Conservation (phyloP, 495 filamentous ascomycete species). For the Daldinia bambusicola region DNA sequence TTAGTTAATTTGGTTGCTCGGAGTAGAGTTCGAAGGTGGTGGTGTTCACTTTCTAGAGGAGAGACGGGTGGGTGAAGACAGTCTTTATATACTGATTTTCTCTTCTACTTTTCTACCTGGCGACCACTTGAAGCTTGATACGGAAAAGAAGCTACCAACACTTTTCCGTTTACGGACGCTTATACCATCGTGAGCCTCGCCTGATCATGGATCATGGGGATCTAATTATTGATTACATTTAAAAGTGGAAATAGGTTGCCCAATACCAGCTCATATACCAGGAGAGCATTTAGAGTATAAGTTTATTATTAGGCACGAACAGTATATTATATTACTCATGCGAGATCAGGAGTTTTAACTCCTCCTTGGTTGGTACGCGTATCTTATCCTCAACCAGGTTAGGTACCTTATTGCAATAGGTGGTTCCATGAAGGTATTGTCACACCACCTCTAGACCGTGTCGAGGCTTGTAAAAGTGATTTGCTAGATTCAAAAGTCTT, state of each 20-base stretch:
- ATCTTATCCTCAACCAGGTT: not conserved
- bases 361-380: not conserved
- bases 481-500: not conserved
- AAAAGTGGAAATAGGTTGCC: not conserved
- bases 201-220: not conserved
- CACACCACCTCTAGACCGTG: not conserved
- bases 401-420: not conserved
- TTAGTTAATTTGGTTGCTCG: not conserved
- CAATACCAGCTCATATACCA: not conserved
- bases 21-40: not conserved
- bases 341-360: no score
- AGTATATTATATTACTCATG: not conserved
- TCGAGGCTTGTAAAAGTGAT: not conserved
- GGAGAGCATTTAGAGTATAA: not conserved
- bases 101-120: not conserved
- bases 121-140: not conserved
- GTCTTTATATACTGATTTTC: not conserved
- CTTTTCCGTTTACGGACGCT: not conserved
- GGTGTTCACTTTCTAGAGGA: not conserved
- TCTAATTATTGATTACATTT: not conserved
- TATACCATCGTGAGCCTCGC: not conserved
- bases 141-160: not conserved
- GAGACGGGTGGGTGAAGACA: not conserved
- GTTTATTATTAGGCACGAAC: not conserved
- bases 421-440: not conserved